Evolutionary conservation across 768 basidiomycete genomes (phyloP).

Genomic region (Gyrodon lividus): DNA sequence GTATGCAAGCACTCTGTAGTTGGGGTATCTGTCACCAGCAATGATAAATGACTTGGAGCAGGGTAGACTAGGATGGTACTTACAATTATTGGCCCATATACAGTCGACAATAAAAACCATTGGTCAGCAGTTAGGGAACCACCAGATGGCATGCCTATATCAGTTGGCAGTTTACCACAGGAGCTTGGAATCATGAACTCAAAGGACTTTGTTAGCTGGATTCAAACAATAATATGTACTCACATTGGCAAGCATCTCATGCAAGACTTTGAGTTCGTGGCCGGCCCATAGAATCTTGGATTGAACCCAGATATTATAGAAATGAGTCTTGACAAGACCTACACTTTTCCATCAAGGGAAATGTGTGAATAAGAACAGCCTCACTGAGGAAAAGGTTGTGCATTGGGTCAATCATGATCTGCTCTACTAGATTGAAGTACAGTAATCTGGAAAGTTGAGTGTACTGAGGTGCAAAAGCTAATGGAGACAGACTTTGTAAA

Average conservation of each 20-base stretch:
- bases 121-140: constrained; percentile 35
- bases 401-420: too few relatives aligned
- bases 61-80: constrained; percentile 2
- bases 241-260: neutral
- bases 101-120: constrained; percentile 29
- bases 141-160: constrained; percentile 28
- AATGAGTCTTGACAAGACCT: constrained; percentile 28
- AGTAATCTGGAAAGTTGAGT: too few relatives aligned
- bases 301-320: constrained; percentile 29
- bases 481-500: too few relatives aligned
- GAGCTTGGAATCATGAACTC: neutral
- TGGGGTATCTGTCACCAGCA: neutral
- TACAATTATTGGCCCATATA: constrained; percentile 30
- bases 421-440: too few relatives aligned
- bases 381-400: too few relatives aligned
- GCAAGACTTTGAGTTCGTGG: neutral
- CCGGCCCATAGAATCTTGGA: constrained; percentile 11
- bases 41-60: too few relatives aligned
- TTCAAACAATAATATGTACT: neutral
- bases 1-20: constrained; percentile 21
- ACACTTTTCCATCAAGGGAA: neutral
- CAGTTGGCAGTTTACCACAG: constrained; percentile 17
- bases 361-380: too few relatives aligned
- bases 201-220: neutral
- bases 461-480: too few relatives aligned